Base-by-base conservation (phyloP, 345 rosid genomes). In the Combretum micranthum region DNA sequence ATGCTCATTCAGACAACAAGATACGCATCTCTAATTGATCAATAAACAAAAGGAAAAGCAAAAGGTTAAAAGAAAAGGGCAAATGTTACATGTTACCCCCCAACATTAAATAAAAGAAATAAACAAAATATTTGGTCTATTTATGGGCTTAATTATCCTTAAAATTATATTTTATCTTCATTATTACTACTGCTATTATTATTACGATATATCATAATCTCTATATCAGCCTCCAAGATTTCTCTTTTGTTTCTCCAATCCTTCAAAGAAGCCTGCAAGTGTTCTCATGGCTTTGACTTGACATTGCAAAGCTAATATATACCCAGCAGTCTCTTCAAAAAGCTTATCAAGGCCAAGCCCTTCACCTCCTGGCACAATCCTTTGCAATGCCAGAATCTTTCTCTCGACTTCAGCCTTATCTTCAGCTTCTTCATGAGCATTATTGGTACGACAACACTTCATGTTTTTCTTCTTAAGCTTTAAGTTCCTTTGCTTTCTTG, bases 351-450 rank as follows among this genome's bases (percentile, higher is more conserved):
- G 74, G 12, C 78, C 86, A 17, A 86, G 77, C 15, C 66, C 60
- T n/a, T 74, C 80, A 4, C 90, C 90, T 23, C 90, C 95, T 0
- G 95, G 95, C 17, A 86, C 81, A 25, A 83, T 80, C 79, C 72
- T 86, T 79, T 83, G 90, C 79, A 86, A 71, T 56, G 84, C 82
- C 64, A 26, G 65, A 23, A 86, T 82, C 80, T 77, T 86, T 20
- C 53, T 73, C 32, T 77, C 87, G 23, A 84, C 83, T 49, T 43
- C 75, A 18, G 63, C 64, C 20, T 74, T 72, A 0, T 66, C 78
- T 0, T 61, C 78, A 0, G 66, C 82, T 2, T 73, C 82, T 0
- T 63, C 75, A 4, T 3, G 50, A 16, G 12, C 56, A 2, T 17
- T 57, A 64, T n/a, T n/a, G n/a, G 9, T 4, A 32, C 9, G 0